phyloP scores from a whole-genome alignment of 2,329 filamentous ascomycete genomes.

The Rhynchosporium agropyri region DNA sequence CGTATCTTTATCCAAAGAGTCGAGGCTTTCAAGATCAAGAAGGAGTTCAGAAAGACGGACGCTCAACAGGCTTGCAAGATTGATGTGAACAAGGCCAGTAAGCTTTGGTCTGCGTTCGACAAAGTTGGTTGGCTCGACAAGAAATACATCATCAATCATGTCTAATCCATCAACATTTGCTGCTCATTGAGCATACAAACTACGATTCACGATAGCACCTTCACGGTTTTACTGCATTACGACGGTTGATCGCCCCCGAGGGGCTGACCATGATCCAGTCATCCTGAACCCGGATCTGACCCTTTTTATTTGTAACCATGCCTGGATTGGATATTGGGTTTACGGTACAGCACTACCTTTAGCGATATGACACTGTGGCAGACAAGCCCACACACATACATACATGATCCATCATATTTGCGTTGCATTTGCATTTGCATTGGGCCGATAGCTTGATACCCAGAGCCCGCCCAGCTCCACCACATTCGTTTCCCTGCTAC shows the following conservation, averaged over 20 bases:
- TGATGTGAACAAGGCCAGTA: slow-evolving; percentile 96
- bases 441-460: slow-evolving; percentile 39
- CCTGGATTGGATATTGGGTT: slow-evolving; percentile 26
- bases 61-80: slow-evolving; percentile 97
- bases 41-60: slow-evolving; percentile 93
- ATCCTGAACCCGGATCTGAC: slow-evolving; percentile 29
- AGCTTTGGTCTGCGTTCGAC: slow-evolving; percentile 87
- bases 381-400: slow-evolving; percentile 17
- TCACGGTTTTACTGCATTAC: slow-evolving; percentile 31
- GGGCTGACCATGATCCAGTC: slow-evolving; percentile 28
- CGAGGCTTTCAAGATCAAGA: slow-evolving; percentile 65
- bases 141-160: slow-evolving; percentile 34
- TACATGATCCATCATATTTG: slow-evolving; percentile 17
- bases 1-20: slow-evolving; percentile 83
- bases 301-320: slow-evolving; percentile 31
- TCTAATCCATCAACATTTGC: slow-evolving; percentile 18
- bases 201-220: slow-evolving; percentile 27
- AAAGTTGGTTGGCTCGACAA: slow-evolving; percentile 75
- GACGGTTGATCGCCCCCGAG: slow-evolving; percentile 32
- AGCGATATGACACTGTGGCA: slow-evolving; percentile 19
- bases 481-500: slow-evolving; percentile 29
- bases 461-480: slow-evolving; percentile 42
- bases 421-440: slow-evolving; percentile 37
- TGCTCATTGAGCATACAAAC: slow-evolving; percentile 17
- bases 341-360: slow-evolving; percentile 18